Conservation (phyloP, 1,284 basidiomycete genomes). For the Fomitopsis schrenkii region DNA sequence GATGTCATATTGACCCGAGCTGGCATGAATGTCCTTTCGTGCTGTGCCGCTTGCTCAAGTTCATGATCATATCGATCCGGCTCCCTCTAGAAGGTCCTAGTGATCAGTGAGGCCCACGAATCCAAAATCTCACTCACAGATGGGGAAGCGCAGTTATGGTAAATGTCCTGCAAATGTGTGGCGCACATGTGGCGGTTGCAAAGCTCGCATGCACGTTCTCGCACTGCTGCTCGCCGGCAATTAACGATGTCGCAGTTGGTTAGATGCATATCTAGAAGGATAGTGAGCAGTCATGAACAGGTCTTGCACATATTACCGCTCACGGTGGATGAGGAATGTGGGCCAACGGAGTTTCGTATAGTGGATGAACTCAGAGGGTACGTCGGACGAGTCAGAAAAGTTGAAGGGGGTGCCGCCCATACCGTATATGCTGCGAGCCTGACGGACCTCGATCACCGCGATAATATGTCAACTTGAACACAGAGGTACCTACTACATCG, state of each 20-base stretch:
- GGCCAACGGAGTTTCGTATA: no score
- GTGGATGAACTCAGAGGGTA: no score
- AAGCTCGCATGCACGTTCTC: conserved; percentile 3
- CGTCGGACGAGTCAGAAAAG: no score
- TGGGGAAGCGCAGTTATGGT: conserved; percentile 1
- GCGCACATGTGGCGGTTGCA: conserved; percentile 9
- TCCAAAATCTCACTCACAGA: background rate
- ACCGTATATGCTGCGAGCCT: no score
- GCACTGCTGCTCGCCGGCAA: background rate
- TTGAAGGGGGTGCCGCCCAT: no score
- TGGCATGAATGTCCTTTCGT: conserved; percentile 3
- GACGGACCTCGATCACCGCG: no score
- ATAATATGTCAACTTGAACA: no score
- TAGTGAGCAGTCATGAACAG: no score
- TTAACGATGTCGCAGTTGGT: background rate
- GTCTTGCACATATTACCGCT: no score
- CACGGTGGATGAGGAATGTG: no score
- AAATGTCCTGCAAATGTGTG: background rate
- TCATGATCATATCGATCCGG: background rate
- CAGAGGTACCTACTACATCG: no score
- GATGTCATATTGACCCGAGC: background rate
- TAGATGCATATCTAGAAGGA: no score
- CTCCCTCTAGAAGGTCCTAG: background rate
- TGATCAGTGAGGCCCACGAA: background rate
- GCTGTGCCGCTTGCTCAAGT: background rate